Evolutionary conservation across 2,329 filamentous ascomycete species (phyloP), one percentile per base, ranked within the genome.

Genomic region (Sporothrix inflata): DNA sequence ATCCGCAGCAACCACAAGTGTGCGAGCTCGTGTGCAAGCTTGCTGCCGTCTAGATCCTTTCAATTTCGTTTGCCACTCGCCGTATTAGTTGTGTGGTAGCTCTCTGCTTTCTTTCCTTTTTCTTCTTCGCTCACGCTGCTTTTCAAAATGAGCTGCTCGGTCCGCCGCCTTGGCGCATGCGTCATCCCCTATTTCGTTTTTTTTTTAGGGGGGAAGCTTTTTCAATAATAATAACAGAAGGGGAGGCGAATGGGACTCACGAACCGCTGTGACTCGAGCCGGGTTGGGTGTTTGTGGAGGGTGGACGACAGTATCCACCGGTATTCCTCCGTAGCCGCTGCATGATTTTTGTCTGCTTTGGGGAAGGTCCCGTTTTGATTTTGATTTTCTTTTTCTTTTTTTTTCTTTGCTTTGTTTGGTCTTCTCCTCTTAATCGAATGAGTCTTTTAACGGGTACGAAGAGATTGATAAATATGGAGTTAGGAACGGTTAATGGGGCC

Each of bases 131-230:
- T 49, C 7, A 5, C 24, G 30, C 38, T 27, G n/a, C n/a, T n/a
- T 11, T 45, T 47, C n/a, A n/a, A 67, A 67, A 67, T 67, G 63
- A 67, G 63, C 45, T 51, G 57, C 38, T 67, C 24, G 63, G 63
- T 51, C 63, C 45, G 40, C 30, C 27, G 66, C 49, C 66, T 69
- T 69, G 66, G 66, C 66, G 66, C 49, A 57, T 69, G n/a, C 49
- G 66, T 69, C 66, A 57, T 40, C 65, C 42, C 45, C 19, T 40
- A 38, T 51, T 51, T 53, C 27, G 34, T 12, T n/a, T 9, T 38
- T 12, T 34, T 49, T 30, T 7, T 6, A n/a, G n/a, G 57, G 57
- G 27, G 7, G n/a, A 42, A 19, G 30, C 34, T 45, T 63, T 27
- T 27, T 19, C 60, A 63, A 63, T 40, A 42, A 24, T 24, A 63